These are phyloP conservation scores for Rhizopus sp. DNA, from an alignment of 371 early-diverging fungal genomes.

Conservation along the genomic window DNA sequence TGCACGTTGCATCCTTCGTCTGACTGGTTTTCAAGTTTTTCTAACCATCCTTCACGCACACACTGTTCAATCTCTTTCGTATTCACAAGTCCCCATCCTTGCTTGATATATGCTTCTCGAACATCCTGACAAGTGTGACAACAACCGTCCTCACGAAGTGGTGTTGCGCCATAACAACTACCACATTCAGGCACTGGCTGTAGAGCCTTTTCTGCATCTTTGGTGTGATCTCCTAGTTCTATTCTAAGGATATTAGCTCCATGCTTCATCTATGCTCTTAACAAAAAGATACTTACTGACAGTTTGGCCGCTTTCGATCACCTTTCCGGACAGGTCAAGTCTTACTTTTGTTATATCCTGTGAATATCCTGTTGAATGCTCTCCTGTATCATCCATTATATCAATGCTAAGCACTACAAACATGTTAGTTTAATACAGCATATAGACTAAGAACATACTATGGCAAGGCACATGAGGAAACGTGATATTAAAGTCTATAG, in stretches of 20 bases:
- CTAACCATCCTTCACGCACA: conserved; percentile 81
- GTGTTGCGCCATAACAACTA: conserved; percentile 83
- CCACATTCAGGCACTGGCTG: conserved; percentile 78
- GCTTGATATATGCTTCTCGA: conserved; percentile 76
- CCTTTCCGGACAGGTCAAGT: conserved; percentile 67
- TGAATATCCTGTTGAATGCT: conserved; percentile 57
- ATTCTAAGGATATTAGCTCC: neutral
- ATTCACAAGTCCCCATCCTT: conserved; percentile 81
- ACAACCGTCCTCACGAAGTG: conserved; percentile 71
- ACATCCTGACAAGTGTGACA: conserved; percentile 96
- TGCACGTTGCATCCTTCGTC: conserved; percentile 90
- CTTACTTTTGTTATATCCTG: conserved; percentile 85
- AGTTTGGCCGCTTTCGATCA: conserved; percentile 59
- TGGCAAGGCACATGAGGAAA: conserved; percentile 92
- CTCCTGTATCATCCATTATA: conserved; percentile 92
- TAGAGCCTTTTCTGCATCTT: conserved; percentile 41
- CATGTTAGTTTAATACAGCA: neutral
- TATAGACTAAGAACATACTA: conserved; percentile 49
- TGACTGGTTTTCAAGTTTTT: conserved; percentile 74
- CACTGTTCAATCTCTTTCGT: conserved; percentile 89
- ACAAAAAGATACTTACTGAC: conserved; percentile 37
- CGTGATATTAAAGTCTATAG: conserved; percentile 87
- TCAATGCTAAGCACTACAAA: conserved; percentile 80
- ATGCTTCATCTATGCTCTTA: neutral
- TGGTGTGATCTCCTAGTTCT: conserved; percentile 53